A percentile compares a stretch with the other conserved stretches of the same genome.
phyloP scores from a whole-genome alignment of 2,329 filamentous ascomycete genomes.

The Nothophaeocryptopus gaeumannii region DNA sequence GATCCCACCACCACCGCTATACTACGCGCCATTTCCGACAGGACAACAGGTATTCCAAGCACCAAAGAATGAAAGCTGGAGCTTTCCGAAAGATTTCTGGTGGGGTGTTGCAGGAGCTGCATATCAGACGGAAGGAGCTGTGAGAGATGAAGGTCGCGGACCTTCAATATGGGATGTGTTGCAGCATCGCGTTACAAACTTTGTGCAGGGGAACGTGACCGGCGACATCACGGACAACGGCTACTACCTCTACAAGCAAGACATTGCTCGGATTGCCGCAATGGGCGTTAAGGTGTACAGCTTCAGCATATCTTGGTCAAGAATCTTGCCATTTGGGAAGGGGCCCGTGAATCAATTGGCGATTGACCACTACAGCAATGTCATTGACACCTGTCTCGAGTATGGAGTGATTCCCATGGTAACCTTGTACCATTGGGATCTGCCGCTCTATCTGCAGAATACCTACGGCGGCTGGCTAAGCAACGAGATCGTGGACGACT shows the following conservation, averaged over 20 bases:
- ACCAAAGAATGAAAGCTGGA: slow-evolving; percentile 32
- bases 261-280: slow-evolving; percentile 37
- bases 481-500: slow-evolving; percentile 38
- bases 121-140: slow-evolving; percentile 35
- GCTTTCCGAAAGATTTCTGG: slow-evolving; percentile 31
- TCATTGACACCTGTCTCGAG: slow-evolving; percentile 44
- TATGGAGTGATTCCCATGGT: slow-evolving; percentile 45
- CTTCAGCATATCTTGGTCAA: slow-evolving; percentile 50
- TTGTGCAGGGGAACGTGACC: slow-evolving; percentile 38
- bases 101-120: slow-evolving; percentile 35
- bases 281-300: slow-evolving; percentile 35
- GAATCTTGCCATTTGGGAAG: slow-evolving; percentile 50
- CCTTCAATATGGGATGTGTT: slow-evolving; percentile 27
- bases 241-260: slow-evolving; percentile 17
- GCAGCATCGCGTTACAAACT: slow-evolving; percentile 32
- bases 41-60: slow-evolving; percentile 34
- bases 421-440: slow-evolving; percentile 49
- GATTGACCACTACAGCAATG: slow-evolving; percentile 48
- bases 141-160: slow-evolving; percentile 30
- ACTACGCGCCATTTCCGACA: slow-evolving; percentile 33
- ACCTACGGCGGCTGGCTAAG: slow-evolving; percentile 42
- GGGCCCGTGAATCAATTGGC: slow-evolving; percentile 48
- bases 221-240: slow-evolving; percentile 6
- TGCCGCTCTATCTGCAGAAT: slow-evolving; percentile 31
- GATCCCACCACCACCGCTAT: slow-evolving; percentile 35